Evolutionary conservation across 805 yeast species (phyloP).

Genomic region (Cyberlindnera subsufficiens): DNA sequence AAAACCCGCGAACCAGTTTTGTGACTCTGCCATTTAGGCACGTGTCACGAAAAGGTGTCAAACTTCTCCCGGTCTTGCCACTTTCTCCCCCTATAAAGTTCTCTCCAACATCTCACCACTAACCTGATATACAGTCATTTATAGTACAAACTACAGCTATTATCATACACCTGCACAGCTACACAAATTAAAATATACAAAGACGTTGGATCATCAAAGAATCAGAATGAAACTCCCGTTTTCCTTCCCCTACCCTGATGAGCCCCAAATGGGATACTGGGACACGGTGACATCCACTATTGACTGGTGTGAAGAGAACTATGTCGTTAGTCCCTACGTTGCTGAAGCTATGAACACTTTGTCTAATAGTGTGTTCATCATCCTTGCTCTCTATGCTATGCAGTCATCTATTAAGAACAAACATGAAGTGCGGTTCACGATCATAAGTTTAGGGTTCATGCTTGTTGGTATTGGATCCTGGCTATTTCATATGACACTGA

Average conservation of each 20-base stretch:
- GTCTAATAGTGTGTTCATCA: slow-evolving; percentile 59
- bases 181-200: too few species aligned
- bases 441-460: slow-evolving; percentile 74
- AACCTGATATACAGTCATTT: too few species aligned
- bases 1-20: too few species aligned
- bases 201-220: too few species aligned
- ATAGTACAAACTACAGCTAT: too few species aligned
- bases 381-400: slow-evolving; percentile 59
- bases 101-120: too few species aligned
- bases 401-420: slow-evolving; percentile 52
- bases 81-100: too few species aligned
- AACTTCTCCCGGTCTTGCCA: too few species aligned
- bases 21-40: too few species aligned
- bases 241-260: slow-evolving; percentile 50
- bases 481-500: slow-evolving; percentile 93
- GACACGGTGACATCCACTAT: slow-evolving; percentile 88
- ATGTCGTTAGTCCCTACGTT: slow-evolving; percentile 75
- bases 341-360: slow-evolving; percentile 89
- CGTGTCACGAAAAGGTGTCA: too few species aligned
- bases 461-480: slow-evolving; percentile 92
- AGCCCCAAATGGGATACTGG: slow-evolving; percentile 63
- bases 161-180: too few species aligned
- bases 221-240: slow-evolving; percentile 35
- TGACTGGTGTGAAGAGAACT: slow-evolving; percentile 98
- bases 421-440: slow-evolving; percentile 64